A percentile compares a stretch with the other conserved stretches of the same genome.
These are phyloP conservation scores for Ricinus communis DNA, from an alignment of 345 rosid species.

Conservation along the genomic window DNA sequence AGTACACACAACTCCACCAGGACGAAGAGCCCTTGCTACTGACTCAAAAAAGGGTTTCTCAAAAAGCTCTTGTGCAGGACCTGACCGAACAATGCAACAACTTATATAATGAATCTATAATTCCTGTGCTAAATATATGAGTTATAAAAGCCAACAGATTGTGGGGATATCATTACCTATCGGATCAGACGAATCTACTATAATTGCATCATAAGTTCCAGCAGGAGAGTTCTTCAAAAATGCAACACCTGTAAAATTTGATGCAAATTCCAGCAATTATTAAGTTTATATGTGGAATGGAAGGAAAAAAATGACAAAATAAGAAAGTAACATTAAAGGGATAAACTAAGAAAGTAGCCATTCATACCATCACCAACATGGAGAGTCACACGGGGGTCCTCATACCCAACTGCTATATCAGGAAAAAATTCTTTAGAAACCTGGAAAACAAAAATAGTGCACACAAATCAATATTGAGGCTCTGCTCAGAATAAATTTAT, in stretches of 20 bases:
- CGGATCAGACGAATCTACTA: constrained; percentile 95
- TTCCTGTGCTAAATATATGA: neutral
- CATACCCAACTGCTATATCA: constrained; percentile 73
- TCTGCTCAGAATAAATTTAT: neutral
- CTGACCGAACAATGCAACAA: constrained; percentile 29
- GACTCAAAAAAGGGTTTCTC: constrained; percentile 90
- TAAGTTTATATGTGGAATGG: neutral
- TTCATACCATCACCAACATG: constrained; percentile 82
- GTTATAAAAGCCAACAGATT: neutral
- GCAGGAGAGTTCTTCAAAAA: constrained; percentile 70
- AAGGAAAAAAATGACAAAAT: neutral
- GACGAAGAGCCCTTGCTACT: constrained; percentile 87
- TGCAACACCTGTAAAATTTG: constrained; percentile 65
- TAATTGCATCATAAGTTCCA: constrained; percentile 89
- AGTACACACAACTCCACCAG: constrained; percentile 93
- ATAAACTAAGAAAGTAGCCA: neutral
- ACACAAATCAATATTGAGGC: neutral
- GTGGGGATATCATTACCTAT: constrained; percentile 47
- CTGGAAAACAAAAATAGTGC: constrained; percentile 35
- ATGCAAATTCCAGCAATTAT: neutral
- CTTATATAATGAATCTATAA: neutral
- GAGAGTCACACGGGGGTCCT: constrained; percentile 87
- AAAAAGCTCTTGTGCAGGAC: constrained; percentile 97
- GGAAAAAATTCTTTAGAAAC: constrained; percentile 88
- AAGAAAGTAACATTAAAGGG: neutral